A percentile compares a stretch with the other conserved stretches of the same genome.
These are phyloP conservation scores for Aspergillus neotritici DNA, from an alignment of 2,329 filamentous ascomycete genomes.

Conservation along the genomic window DNA sequence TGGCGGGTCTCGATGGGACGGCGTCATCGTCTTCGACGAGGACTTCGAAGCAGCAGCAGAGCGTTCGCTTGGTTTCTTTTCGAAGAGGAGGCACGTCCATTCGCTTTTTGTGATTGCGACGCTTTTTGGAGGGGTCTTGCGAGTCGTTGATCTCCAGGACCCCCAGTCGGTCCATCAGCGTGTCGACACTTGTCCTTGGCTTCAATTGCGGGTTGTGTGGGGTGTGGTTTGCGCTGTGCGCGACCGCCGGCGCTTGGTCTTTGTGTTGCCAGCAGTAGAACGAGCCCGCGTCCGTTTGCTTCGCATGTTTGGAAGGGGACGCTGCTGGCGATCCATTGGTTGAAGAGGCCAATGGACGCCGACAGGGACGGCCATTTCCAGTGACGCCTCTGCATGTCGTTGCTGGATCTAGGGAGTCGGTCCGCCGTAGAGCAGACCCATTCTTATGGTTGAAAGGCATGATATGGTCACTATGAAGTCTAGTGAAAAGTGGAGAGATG, in stretches of 20 bases:
- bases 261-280: slow-evolving; percentile 95
- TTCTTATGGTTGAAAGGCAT: slow-evolving; percentile 71
- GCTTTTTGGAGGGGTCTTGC: slow-evolving; percentile 8
- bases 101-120: slow-evolving; percentile 8
- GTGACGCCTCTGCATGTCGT: slow-evolving; percentile 88
- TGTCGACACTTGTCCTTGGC: slow-evolving; percentile 77
- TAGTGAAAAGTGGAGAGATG: too few relatives aligned
- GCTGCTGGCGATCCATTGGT: slow-evolving; percentile 22
- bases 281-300: slow-evolving; percentile 25
- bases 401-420: slow-evolving; percentile 76
- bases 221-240: slow-evolving; percentile 27
- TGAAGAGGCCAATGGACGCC: slow-evolving; percentile 59
- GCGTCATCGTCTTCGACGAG: slow-evolving; percentile 24
- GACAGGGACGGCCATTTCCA: slow-evolving; percentile 72
- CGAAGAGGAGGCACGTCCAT: background rate
- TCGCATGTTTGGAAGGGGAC: slow-evolving; percentile 22
- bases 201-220: slow-evolving; percentile 44
- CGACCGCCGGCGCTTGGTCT: slow-evolving; percentile 60
- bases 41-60: slow-evolving; percentile 33
- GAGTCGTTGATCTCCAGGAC: slow-evolving; percentile 58
- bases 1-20: slow-evolving; percentile 18
- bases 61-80: slow-evolving; percentile 19
- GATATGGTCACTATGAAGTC: slow-evolving; percentile 2
- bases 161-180: slow-evolving; percentile 72
- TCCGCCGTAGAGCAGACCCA: slow-evolving; percentile 69